Evolutionary conservation across 2,329 filamentous ascomycete genomes (phyloP).

Genomic region (Calonectria fujianensis): DNA sequence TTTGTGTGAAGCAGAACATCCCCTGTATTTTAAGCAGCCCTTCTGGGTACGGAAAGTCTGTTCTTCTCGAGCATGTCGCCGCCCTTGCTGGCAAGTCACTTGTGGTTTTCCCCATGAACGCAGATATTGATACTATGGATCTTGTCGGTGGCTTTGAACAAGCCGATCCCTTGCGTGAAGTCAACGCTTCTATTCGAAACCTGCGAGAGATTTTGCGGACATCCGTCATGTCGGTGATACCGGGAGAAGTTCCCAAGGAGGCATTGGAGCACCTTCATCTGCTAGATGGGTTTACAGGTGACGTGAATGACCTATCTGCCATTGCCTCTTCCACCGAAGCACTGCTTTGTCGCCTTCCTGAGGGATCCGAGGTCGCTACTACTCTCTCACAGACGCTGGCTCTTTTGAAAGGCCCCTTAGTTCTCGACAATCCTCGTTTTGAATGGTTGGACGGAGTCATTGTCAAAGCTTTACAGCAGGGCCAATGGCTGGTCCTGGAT

Average conservation of each 20-base stretch:
- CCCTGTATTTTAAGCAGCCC: conserved; percentile 92
- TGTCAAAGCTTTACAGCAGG: conserved; percentile 88
- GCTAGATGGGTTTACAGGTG: conserved; percentile 65
- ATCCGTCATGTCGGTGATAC: conserved; percentile 69
- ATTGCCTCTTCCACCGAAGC: conserved; percentile 63
- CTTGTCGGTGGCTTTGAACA: conserved; percentile 98
- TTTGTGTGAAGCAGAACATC: conserved; percentile 90
- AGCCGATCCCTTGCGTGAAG: conserved; percentile 85
- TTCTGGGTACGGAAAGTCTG: conserved; percentile 91
- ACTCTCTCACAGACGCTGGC: conserved; percentile 69
- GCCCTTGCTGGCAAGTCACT: conserved; percentile 84
- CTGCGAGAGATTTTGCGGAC: conserved; percentile 72
- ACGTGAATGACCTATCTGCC: conserved; percentile 60
- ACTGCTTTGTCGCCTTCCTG: conserved; percentile 64
- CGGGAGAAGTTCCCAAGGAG: conserved; percentile 66
- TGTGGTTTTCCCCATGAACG: conserved; percentile 91
- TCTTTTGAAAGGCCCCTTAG: conserved; percentile 71
- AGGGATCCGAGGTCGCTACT: conserved; percentile 66
- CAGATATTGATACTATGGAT: conserved; percentile 97
- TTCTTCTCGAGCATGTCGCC: conserved; percentile 87
- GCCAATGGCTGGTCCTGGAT: conserved; percentile 95
- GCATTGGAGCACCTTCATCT: conserved; percentile 71
- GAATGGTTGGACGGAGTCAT: conserved; percentile 97
- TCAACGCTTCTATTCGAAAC: conserved; percentile 73
- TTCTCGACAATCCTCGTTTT: conserved; percentile 85